Percentiles rank a stretch among this genome's conserved stretches.
phyloP scores from a whole-genome alignment of 495 filamentous ascomycete species.

The Trichocladium uniseriatum region DNA sequence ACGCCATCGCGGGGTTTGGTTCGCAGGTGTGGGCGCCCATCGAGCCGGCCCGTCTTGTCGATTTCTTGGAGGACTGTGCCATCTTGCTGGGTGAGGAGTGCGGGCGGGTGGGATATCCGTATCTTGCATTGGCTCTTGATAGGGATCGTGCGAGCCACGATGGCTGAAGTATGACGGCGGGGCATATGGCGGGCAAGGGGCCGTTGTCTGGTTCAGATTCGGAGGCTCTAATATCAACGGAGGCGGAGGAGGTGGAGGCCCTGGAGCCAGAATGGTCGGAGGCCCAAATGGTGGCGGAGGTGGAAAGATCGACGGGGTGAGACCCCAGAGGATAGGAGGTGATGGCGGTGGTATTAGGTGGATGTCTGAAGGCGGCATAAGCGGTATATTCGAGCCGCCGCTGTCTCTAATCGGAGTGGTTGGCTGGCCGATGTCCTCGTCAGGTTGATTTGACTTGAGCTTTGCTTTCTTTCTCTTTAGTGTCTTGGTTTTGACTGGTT shows the following conservation, averaged over 20 bases:
- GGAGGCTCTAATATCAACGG: background rate
- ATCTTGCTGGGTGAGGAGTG: background rate
- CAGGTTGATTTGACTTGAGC: background rate
- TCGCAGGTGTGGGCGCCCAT: background rate
- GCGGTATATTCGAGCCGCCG: background rate
- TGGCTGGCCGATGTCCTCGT: background rate
- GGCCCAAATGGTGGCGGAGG: background rate
- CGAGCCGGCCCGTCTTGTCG: too few species aligned
- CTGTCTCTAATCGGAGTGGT: background rate
- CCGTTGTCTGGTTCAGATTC: background rate
- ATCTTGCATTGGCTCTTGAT: background rate
- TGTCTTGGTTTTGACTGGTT: background rate
- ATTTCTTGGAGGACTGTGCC: background rate
- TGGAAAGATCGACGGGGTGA: background rate
- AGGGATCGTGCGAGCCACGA: background rate
- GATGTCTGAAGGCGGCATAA: background rate
- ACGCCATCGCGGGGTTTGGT: background rate
- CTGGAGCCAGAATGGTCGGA: background rate
- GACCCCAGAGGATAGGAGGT: background rate
- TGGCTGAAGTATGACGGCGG: background rate
- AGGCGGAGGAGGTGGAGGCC: background rate
- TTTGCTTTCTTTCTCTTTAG: background rate
- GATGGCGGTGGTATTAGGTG: constrained; percentile 1
- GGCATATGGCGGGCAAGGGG: background rate
- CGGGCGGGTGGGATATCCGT: background rate